Evolutionary conservation across 257 asterid genomes (phyloP), one percentile per base, ranked within the genome.

Genomic region (Ilex aquifolium): DNA sequence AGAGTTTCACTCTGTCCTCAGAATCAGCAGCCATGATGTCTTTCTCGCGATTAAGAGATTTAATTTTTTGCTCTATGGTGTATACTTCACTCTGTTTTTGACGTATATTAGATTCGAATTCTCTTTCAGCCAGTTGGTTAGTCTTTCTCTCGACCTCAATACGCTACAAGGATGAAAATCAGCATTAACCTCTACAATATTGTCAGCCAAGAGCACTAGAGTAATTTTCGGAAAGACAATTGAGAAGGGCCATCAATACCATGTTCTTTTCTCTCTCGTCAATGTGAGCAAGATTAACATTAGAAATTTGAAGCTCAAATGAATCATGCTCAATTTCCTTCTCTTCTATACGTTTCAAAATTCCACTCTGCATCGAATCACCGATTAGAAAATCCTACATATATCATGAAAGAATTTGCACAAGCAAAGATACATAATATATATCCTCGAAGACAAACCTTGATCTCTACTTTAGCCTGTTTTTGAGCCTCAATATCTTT

Each of bases 261-360:
- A 83, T 17, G 71, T 69, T 80, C 72, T 74, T 84, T 64, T 89
- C 97, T 76, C 88, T 89, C 84, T 87, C 91, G 32, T 92, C 96
- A 54, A 92, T 65, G 64, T 64, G 68, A 50, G 83, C 69, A 67
- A 87, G 69, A 80, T 87, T 80, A 63, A 70, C 61, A 68, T 79
- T 56, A 64, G 95, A 83, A 69, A 89, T 68, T 72, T 80, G 70
- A 70, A 16, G 62, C 70, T 92, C 99, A 70, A 85, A 73, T 13
- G 69, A 60, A 71, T 87, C 90, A 50, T 85, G 88, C 62, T 82
- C 91, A n/a, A 15, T 66, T 79, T 80, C 82, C 79, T 78, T 85
- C 50, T 79, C 88, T 78, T 82, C 80, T 71, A 85, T 75, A 31
- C 78, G 86, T 72, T 73, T 71, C 76, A 79, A 64, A 73, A 78